These are phyloP conservation scores for Erythrophleum fordii DNA, from an alignment of 306 rosid genomes.

Conservation along the genomic window DNA sequence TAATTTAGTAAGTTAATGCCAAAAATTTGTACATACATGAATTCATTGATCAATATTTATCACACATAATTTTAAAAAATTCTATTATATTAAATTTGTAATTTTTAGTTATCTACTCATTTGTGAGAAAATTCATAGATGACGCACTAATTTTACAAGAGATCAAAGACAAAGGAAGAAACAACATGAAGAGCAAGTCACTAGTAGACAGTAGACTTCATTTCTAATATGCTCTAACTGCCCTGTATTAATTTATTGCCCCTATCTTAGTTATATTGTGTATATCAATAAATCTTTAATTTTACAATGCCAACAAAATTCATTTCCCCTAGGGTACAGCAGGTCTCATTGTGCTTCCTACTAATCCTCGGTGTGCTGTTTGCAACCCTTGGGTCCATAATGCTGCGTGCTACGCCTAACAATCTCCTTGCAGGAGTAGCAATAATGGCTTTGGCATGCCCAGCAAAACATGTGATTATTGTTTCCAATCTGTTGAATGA, in stretches of 20 bases:
- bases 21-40: not conserved
- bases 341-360: not conserved
- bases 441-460: conserved; percentile 85
- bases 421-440: conserved; percentile 71
- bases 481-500: conserved; percentile 69
- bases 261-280: not conserved
- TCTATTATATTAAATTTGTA: too few species aligned
- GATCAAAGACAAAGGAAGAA: too few species aligned
- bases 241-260: not conserved
- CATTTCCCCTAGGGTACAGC: not conserved
- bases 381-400: conserved; percentile 88
- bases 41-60: not conserved
- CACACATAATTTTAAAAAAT: too few species aligned
- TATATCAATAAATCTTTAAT: not conserved
- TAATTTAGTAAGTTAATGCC: not conserved
- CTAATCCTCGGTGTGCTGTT: conserved; percentile 74
- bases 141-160: too few species aligned
- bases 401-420: conserved; percentile 79
- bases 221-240: not conserved
- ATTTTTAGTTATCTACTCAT: too few species aligned
- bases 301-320: not conserved
- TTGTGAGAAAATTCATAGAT: too few species aligned
- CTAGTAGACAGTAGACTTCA: not conserved
- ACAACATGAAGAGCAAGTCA: not conserved
- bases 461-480: conserved; percentile 87